Evolutionary conservation across 768 basidiomycete species (phyloP), one percentile per base, ranked within the genome.

Genomic region (Leccinellum rugosiceps): DNA sequence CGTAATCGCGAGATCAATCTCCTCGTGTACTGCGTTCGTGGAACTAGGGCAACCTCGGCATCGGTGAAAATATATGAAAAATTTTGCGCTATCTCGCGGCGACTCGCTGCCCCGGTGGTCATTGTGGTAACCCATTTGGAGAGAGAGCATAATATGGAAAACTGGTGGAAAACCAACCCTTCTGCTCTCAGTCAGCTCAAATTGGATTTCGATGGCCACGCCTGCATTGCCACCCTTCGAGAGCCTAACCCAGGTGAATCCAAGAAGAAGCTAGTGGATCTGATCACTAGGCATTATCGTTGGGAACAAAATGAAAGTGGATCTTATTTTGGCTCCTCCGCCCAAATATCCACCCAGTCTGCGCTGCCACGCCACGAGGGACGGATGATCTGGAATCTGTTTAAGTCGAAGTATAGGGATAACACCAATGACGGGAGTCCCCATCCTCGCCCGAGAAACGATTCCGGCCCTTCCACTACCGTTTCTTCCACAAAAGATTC

Each of bases 11-110:
- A 77, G 8, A 62, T 79, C 28, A 72, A 67, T 64, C 75, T 80
- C 41, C 73, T 80, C 9, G 68, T 79, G 1, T 78, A 66, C 55
- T 72, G 72, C 54, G 66, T 77, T 59, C 72, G 67, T 8, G 74
- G 68, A 5, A 66, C 75, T 3, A 68, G 76, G 55, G 71, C 74
- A 43, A 68, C 61, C 30, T 56, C 66, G 14, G 60, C 68, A 3
- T 55, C 61, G 11, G 56, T 60, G 30, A 66, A 65, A 47, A 73
- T 74, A 57, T 79, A 76, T 59, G 55, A 63, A 11, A 57, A 65
- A 6, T 72, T 77, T 59, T 68, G 69, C 28, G 58, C 68, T n/a
- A 67, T 71, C 45, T 72, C 77, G 15, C 79, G 78, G 49, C 66
- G 56, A 21, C 53, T 66, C 32, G 57, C 59, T 26, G 78, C 75